phyloP scores from a whole-genome alignment of 345 rosid species.

The Salix brachista region DNA sequence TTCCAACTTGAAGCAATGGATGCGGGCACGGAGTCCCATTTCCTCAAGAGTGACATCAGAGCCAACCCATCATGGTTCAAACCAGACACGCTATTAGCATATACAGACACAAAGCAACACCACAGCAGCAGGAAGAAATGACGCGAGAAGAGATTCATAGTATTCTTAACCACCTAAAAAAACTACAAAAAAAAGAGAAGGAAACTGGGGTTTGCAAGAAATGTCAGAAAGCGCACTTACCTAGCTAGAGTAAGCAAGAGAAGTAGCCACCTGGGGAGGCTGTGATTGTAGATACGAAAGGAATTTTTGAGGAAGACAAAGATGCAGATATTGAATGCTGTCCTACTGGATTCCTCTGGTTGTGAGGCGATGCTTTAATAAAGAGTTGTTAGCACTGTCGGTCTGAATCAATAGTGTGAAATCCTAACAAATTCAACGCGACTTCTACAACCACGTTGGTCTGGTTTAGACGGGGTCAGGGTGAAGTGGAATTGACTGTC shows the following conservation, averaged over 20 bases:
- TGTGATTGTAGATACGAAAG: no score
- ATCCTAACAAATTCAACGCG: not conserved
- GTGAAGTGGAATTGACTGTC: not conserved
- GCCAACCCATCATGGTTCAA: conserved; percentile 48
- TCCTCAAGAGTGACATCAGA: conserved; percentile 47
- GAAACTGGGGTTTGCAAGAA: not conserved
- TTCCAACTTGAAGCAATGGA: conserved; percentile 49
- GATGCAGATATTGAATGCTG: not conserved
- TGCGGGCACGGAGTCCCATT: conserved; percentile 42
- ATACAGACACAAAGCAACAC: not conserved
- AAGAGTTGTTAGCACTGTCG: not conserved
- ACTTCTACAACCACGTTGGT: not conserved
- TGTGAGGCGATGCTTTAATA: not conserved
- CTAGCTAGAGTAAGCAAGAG: no score
- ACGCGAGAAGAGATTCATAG: not conserved
- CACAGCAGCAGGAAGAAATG: not conserved
- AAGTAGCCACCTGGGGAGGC: no score
- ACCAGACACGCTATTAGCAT: conserved; percentile 10
- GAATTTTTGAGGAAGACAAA: no score
- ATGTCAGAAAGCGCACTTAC: not conserved
- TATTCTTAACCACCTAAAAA: not conserved
- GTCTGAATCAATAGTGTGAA: not conserved
- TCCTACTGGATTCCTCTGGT: not conserved
- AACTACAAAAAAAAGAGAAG: not conserved
- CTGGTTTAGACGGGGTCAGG: not conserved